Evolutionary conservation across 805 yeast species (phyloP), one percentile per base, ranked within the genome.

Genomic region (Starmera pachycereana): DNA sequence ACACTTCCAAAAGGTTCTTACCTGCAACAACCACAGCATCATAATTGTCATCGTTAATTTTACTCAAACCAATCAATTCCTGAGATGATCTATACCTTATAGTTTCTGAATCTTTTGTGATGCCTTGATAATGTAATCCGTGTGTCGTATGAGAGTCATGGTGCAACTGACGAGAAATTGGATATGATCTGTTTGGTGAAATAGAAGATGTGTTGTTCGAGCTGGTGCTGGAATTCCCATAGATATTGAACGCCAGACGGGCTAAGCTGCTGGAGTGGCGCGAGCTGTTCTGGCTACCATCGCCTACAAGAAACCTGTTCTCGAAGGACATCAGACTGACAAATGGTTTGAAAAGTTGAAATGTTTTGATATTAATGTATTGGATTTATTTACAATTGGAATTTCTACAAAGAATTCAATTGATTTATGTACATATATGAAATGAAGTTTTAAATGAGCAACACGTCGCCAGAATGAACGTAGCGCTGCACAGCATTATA

Each of bases 221-320:
- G 14, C 61, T 51, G 5, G 53, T 40, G 39, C 42, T 44, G 6
- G 29, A 13, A 29, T 47, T 51, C 14, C 81, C 81, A 54, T 76
- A 76, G 31, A 76, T 72, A 48, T 74, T 72, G 61, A 72, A 76
- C 0, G 82, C 81, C 55, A 76, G 68, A 36, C 77, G 63, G 5
- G 81, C 74, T 43, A 74, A 57, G 0, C 56, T 46, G 38, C 50
- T 52, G 4, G 53, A 45, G 4, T 54, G 56, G 38, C 56, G 29
- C 6, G 54, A 45, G 12, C 51, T 47, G 19, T n/a, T 12, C 12
- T 33, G 35, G 12, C 13, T 33, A 7, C 13, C 18, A 33, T 33
- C 35, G 13, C 25, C 13, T 16, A 28, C 16, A n/a, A 22, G 25
- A 33, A 33, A 18, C 13, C 35, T 13, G 35, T n/a, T 19, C n/a